These are phyloP conservation scores for Nematocida minor DNA, from an alignment of 371 early-diverging fungal genomes.

Conservation along the genomic window DNA sequence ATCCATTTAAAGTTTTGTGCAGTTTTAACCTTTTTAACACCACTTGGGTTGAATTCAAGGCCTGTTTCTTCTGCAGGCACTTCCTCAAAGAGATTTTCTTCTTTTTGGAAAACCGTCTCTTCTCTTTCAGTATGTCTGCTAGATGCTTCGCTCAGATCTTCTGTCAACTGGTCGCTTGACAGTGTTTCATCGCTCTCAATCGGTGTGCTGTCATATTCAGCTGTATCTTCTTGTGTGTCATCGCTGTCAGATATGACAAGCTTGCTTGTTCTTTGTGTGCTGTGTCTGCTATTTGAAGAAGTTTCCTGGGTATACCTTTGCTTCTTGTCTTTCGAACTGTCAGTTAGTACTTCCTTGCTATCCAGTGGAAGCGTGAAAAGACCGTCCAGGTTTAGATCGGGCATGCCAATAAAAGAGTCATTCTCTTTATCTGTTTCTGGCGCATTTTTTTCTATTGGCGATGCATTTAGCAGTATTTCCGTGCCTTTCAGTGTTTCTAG, in stretches of 20 bases:
- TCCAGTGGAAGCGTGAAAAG: constrained; percentile 1
- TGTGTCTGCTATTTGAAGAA: not conserved
- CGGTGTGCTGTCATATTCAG: not conserved
- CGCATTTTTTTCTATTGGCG: not conserved
- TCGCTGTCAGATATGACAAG: not conserved
- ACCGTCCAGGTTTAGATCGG: constrained; percentile 9
- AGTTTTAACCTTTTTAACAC: not conserved
- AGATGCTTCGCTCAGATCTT: not conserved
- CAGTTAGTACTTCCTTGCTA: not conserved
- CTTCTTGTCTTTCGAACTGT: not conserved
- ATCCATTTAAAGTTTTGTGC: no score
- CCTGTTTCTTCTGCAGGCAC: not conserved
- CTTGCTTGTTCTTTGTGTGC: not conserved
- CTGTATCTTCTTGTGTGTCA: not conserved
- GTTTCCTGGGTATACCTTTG: not conserved
- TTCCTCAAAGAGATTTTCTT: not conserved
- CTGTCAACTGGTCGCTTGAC: not conserved
- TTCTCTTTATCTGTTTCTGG: not conserved
- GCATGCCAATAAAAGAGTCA: constrained; percentile 29
- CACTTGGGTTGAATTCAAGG: not conserved
- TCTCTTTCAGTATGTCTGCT: not conserved
- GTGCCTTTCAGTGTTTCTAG: not conserved
- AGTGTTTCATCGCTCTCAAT: not conserved
- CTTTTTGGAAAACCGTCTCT: not conserved
- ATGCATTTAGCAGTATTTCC: not conserved